phyloP scores from a whole-genome alignment of 352 stramenopile species.

The Globisporangium solare region DNA sequence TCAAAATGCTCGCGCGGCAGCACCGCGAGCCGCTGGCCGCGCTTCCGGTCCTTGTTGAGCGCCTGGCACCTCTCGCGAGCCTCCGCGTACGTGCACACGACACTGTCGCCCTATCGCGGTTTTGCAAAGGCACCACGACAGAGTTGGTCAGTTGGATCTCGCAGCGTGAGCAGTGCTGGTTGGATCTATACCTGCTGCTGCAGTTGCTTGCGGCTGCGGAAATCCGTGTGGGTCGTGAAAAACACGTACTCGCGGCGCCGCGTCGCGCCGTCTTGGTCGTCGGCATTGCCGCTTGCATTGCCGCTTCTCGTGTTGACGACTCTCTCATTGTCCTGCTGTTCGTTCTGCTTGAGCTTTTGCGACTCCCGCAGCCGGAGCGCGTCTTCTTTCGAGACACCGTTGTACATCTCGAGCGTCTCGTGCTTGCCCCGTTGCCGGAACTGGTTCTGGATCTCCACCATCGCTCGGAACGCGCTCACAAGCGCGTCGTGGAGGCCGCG shows the following conservation, averaged over 20 bases:
- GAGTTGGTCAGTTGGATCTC: not conserved
- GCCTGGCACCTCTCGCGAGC: slow-evolving; percentile 34
- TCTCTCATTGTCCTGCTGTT: not conserved
- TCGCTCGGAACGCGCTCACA: slow-evolving; percentile 39
- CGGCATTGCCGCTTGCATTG: not conserved
- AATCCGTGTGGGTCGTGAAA: slow-evolving; percentile 47
- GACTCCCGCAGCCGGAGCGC: slow-evolving; percentile 22
- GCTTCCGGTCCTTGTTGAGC: slow-evolving; percentile 44
- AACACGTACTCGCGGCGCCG: slow-evolving; percentile 52
- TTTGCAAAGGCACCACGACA: not conserved
- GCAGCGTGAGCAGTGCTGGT: no score
- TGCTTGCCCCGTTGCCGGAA: slow-evolving; percentile 29
- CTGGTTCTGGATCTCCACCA: slow-evolving; percentile 52
- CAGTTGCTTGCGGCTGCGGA: slow-evolving; percentile 51
- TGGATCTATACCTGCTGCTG: slow-evolving; percentile 32
- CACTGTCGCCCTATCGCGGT: slow-evolving; percentile 34
- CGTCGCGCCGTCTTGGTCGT: not conserved
- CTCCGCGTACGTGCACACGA: slow-evolving; percentile 50
- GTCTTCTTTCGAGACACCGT: slow-evolving; percentile 36
- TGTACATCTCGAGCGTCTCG: slow-evolving; percentile 29
- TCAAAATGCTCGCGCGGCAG: slow-evolving; percentile 40
- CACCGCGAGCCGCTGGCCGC: slow-evolving; percentile 41
- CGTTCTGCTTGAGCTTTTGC: slow-evolving; percentile 7
- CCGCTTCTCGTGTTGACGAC: no score
- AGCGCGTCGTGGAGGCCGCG: slow-evolving; percentile 24